Evolutionary conservation across 352 stramenopile genomes (phyloP).

Genomic region (Phytophthora capsici): DNA sequence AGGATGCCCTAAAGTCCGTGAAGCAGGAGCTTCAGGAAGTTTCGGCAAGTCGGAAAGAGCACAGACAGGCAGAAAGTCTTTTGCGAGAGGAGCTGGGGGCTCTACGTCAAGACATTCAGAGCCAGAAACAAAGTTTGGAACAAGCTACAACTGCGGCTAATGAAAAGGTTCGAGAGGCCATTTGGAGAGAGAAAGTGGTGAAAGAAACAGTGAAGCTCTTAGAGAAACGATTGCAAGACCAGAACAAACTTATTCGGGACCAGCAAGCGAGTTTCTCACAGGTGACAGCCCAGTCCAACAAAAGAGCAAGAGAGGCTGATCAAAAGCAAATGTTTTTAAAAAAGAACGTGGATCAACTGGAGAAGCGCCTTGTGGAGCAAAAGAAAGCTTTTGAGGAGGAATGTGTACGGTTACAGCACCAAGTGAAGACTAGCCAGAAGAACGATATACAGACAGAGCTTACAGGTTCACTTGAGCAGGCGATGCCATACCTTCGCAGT

Average conservation of each 20-base stretch:
- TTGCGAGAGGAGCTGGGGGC: constrained; percentile 9
- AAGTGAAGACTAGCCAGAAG: not conserved
- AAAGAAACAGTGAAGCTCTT: constrained; percentile 11
- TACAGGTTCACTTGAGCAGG: constrained; percentile 5
- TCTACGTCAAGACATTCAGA: constrained; percentile 1
- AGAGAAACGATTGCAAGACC: constrained; percentile 11
- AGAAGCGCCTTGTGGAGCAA: constrained; percentile 1
- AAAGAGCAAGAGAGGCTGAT: constrained; percentile 3
- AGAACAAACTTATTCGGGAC: constrained; percentile 7
- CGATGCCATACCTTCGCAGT: constrained; percentile 15
- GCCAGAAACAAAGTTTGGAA: constrained; percentile 1
- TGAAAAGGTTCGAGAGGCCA: constrained; percentile 5
- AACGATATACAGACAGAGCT: constrained; percentile 3
- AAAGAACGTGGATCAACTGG: constrained; percentile 9
- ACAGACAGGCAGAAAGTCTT: constrained; percentile 3
- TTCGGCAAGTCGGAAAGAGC: not conserved
- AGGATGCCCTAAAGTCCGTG: constrained; percentile 7
- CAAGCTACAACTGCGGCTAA: constrained; percentile 5
- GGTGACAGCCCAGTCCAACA: constrained; percentile 5
- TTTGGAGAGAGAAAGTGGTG: constrained; percentile 4
- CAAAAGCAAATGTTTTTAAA: constrained; percentile 7
- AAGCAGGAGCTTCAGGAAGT: constrained; percentile 14
- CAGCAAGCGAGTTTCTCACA: constrained; percentile 14
- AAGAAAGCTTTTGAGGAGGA: constrained; percentile 18
- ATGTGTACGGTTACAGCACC: not conserved